Evolutionary conservation across 352 stramenopile genomes (phyloP), one percentile per base, ranked within the genome.

Genomic region (Saprolegnia parasitica): DNA sequence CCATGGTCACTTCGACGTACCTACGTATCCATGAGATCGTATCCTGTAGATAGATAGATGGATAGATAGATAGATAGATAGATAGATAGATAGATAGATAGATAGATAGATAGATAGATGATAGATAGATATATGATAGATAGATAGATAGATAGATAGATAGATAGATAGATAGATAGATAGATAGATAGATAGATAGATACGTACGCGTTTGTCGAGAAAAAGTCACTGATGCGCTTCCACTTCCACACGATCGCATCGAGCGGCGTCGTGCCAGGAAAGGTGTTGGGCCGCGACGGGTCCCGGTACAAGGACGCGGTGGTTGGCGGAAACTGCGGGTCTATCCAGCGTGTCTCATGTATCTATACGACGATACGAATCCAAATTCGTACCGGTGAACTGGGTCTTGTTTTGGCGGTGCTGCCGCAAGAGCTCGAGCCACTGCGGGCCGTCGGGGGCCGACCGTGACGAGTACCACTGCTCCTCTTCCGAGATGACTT

Each of bases 201-300:
- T 15, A 78, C 76, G 56, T 89, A 93, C 71, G 83, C 84, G 24
- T 81, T 90, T 67, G 92, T 83, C 57, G 89, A 86, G 73, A 94
- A 94, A 64, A 94, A 92, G 18, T 92, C 86, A 29, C 80, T 87
- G 63, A 94, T 77, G 47, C 86, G 86, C 73, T 92, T 92, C 86
- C 86, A 94, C 71, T 91, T 92, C 72, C 74, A 89, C 47, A 94
- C 77, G 46, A 87, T 80, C n/a, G 90, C 78, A 32, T 90, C 81
- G 52, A 94, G 50, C 55, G 91, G 84, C 26, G 58, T 67, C 40
- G 58, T 67, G n/a, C 58, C 58, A 0, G 58, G 29, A 11, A 42
- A 23, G 4, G 42, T 56, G 20, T 55, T 67, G 13, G 58, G 58
- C 3, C 18, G 39, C 5, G 68, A 78, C 18, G 64, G 71, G 58